Base-by-base conservation (phyloP, 2,329 filamentous ascomycete species). In the Botryosphaeria dothidea region DNA sequence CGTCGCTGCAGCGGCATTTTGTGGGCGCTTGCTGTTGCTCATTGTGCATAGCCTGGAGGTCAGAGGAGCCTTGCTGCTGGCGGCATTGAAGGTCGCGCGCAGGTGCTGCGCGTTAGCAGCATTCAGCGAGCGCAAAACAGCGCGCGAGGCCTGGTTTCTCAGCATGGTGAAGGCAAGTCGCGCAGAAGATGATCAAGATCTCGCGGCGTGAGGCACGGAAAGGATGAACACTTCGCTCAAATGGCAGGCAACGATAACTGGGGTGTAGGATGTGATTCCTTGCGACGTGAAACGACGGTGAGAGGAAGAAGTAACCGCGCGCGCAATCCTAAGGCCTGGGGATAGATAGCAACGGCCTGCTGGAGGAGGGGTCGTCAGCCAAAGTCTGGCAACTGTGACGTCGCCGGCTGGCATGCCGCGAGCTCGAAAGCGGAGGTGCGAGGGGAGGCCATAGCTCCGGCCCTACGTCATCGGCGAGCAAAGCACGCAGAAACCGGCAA, bases 1-100 rank as follows among this genome's bases (percentile, higher is more conserved):
- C 6, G 63, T 15, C 54, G 69, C 66, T 7, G 72, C 58, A 9
- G 72, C 66, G 17, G 69, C 60, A 7, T 51, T 43, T 48, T 71
- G 71, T 11, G 73, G 73, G 67, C 70, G 66, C 69, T 67, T 68
- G 46, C 61, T 56, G 54, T 19, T 58, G 62, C 65, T 65, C 36
- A 68, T 43, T 2, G 75, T 75, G 71, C 73, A 76, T 66, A 79
- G 72, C 63, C 72, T 73, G 58, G 76, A 77, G 34, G 71, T 70
- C 64, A 72, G 68, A 56, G 73, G 74, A 23, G 70, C 66, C 34
- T 46, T 61, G 34, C 17, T 51, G 57, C 36, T 27, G 25, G 45
- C 48, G 21, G 46, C 46, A 34, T 31, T 45, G 52, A 65, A 67
- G n/a, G 65, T 15, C 15, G 61, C 29, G 38, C 71, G 72, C 13